These are phyloP conservation scores for Colletotrichum navitas DNA, from an alignment of 2,329 filamentous ascomycete species.

Conservation along the genomic window DNA sequence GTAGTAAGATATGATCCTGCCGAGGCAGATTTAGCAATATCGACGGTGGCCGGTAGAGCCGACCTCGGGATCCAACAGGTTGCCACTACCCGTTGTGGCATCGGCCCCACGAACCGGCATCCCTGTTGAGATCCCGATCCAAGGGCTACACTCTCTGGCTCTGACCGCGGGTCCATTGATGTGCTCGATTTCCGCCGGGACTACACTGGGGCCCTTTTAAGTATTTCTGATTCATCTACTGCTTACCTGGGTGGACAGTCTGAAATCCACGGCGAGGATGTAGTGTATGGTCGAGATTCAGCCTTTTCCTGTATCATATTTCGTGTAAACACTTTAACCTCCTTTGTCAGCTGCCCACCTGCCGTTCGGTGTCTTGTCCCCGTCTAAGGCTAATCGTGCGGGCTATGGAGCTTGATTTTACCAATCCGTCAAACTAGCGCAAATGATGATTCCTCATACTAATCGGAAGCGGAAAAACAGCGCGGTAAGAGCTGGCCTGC, in stretches of 20 bases:
- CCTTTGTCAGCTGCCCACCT: not conserved
- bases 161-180: not conserved
- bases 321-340: not conserved
- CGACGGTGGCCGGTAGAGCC: not conserved
- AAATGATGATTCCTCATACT: too few relatives aligned
- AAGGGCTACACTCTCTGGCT: not conserved
- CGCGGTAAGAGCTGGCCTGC: not conserved
- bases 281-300: not conserved
- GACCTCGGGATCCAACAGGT: not conserved
- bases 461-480: not conserved
- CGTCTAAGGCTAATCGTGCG: not conserved
- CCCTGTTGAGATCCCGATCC: not conserved
- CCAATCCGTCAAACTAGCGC: not conserved
- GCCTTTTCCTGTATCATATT: not conserved
- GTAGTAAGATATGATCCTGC: not conserved
- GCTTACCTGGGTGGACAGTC: not conserved
- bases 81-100: not conserved
- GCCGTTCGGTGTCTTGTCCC: not conserved
- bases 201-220: not conserved
- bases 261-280: not conserved
- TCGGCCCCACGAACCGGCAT: not conserved
- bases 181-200: not conserved
- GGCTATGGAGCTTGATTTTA: not conserved
- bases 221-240: not conserved
- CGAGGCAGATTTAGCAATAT: not conserved